Evolutionary conservation across 768 basidiomycete species (phyloP), one percentile per base, ranked within the genome.

Genomic region (Leccinum variicolor): DNA sequence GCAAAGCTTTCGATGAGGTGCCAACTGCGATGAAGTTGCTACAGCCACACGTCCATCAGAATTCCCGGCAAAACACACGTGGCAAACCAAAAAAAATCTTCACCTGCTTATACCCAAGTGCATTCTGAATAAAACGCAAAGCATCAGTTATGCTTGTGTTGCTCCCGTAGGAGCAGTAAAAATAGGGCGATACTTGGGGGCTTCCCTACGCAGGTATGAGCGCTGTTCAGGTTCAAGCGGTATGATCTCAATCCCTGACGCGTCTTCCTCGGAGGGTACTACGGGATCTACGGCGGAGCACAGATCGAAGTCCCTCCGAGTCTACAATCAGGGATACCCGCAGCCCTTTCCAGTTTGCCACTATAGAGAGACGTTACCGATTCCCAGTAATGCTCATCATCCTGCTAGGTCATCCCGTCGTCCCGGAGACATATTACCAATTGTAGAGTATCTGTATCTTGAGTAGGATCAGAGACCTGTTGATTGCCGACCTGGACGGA

Each of bases 121-220:
- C 81, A 78, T 77, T 80, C 91, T 93, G 57, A 41, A 43, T 2
- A 43, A 50, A 61, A 62, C 53, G 59, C 66, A 64, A 76, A 62
- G 63, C 34, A 79, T 90, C 74, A 92, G 87, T 78, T 71, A 69
- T 63, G 66, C 63, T 66, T 64, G 59, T 64, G 54, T 69, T 65
- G 68, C 79, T 77, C 75, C 72, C 67, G 64, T 58, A 58, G 71
- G 65, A 72, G 76, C 73, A 75, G 70, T 62, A 68, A 71, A 69
- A 71, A 73, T 70, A 74, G 75, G 76, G 72, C 65, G 76, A 87
- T 78, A 84, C 88, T 88, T 88, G 83, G 41, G 79, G 89, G 88
- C 88, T 91, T 94, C 91, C 91, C 92, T 93, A 91, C 92, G 93
- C 92, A 92, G 90, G 90, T 92, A 81, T 93, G 82, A 92, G 84